phyloP scores from a whole-genome alignment of 805 yeast genomes.

The Nakazawaea ernobii region DNA sequence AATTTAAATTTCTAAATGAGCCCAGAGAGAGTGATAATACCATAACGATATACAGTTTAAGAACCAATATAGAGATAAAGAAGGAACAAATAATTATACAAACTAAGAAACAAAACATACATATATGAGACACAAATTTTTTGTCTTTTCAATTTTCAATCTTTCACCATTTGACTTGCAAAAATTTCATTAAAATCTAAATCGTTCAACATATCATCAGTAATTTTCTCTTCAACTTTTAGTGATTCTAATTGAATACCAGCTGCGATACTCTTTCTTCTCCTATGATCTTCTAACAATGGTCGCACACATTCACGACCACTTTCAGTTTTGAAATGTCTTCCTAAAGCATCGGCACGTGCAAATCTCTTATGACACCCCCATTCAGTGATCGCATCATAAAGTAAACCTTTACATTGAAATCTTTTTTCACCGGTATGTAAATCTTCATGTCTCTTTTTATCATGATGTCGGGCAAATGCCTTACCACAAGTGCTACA shows the following conservation, averaged over 20 bases:
- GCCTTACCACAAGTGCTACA: conserved; percentile 76
- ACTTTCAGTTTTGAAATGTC: conserved; percentile 77
- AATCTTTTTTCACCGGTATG: conserved; percentile 74
- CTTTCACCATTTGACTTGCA: conserved; percentile 13
- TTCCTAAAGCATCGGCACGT: conserved; percentile 69
- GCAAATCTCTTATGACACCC: conserved; percentile 81
- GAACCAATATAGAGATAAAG: not conserved
- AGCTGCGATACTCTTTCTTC: conserved; percentile 16
- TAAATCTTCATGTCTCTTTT: conserved; percentile 68
- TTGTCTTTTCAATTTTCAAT: conserved; percentile 17
- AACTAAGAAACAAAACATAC: not conserved
- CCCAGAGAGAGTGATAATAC: too few species aligned
- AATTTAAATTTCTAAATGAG: too few species aligned
- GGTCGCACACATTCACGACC: conserved; percentile 71
- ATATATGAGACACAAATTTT: not conserved
- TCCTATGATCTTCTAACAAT: conserved; percentile 51
- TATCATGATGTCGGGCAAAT: conserved; percentile 75
- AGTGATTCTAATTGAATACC: not conserved
- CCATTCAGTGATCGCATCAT: conserved; percentile 53
- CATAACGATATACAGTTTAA: too few species aligned
- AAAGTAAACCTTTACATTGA: conserved; percentile 62
- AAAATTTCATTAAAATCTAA: conserved; percentile 9
- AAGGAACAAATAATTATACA: not conserved
- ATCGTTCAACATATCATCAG: conserved; percentile 9
- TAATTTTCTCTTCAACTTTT: not conserved